Base-by-base conservation (phyloP, 768 basidiomycete genomes). In the Podaxis sp. region DNA sequence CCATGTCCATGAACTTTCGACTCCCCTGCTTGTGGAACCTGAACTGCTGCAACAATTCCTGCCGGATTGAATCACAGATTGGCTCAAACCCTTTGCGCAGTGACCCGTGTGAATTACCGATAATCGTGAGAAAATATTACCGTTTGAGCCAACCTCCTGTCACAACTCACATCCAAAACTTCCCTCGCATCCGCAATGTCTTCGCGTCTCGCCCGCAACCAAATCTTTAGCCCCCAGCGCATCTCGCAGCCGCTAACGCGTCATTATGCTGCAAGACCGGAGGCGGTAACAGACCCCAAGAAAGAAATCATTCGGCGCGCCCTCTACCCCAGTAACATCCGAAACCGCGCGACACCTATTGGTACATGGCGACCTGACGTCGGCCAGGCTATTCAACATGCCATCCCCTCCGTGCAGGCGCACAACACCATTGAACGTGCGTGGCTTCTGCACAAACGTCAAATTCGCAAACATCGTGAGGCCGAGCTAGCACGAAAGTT, bases 371-470 rank as follows among this genome's bases (percentile, higher is more conserved):
- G 93, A 62, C 87, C 88, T 46, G 88, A 94, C 73, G 89, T 93
- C 30, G 85, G 83, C 38, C 84, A 80, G 54, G 88, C 92, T 8
- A 77, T 98, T 15, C 87, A 91, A 66, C 83, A 82, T 58, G 92
- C 92, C n/a, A 89, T 97, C 56, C 93, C 93, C 12, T 93, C 92
- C 2, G 84, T 82, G 4, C 94, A 96, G 73, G 94, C 92, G 0
- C 93, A 97, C 76, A 85, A 94, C 65, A 97, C 94, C 2, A 95
- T 97, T 58, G 89, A 93, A 66, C 86, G 95, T 36, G 95, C 95
- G 3, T 98, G 91, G 91, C 78, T 88, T 56, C 82, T 98, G 11
- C 87, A 93, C 76, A 82, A 85, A 66, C 84, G 95, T 33, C 88
- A 91, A 69, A 64, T 87, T 41, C 85, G 95, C 46, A 85, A 89